phyloP scores from a whole-genome alignment of 2,329 filamentous ascomycete species.

The Aschersonia sp. region DNA sequence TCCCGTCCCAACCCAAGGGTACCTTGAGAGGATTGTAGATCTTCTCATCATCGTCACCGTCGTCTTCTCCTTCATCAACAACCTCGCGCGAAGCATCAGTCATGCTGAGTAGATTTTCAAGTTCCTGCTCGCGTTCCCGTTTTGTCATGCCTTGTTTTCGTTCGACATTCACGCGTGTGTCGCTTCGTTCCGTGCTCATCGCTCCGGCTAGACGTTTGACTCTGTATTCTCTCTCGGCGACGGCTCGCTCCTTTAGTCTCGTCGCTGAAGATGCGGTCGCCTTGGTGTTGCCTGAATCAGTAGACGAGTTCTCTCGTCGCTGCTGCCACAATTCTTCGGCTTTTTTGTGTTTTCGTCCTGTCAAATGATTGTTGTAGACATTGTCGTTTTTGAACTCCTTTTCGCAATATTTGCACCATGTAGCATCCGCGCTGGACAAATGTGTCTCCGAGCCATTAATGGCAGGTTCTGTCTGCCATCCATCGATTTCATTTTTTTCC shows the following conservation, averaged over 20 bases:
- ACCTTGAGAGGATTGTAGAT: slow-evolving; percentile 96
- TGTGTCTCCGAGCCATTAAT: slow-evolving; percentile 12
- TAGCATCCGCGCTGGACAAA: slow-evolving; percentile 39
- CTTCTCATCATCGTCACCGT: slow-evolving; percentile 64
- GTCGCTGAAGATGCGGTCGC: slow-evolving; percentile 22
- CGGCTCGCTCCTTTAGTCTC: slow-evolving; percentile 71
- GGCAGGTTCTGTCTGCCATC: slow-evolving; percentile 54
- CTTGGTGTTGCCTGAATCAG: slow-evolving; percentile 12
- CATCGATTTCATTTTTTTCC: slow-evolving; percentile 64
- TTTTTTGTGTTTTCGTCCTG: slow-evolving; percentile 71
- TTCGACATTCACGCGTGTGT: slow-evolving; percentile 90
- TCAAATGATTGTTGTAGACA: slow-evolving; percentile 80
- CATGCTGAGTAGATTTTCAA: slow-evolving; percentile 63
- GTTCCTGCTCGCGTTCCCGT: slow-evolving; percentile 82
- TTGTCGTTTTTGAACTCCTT: slow-evolving; percentile 95
- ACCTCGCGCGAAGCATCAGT: slow-evolving; percentile 16
- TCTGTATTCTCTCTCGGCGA: slow-evolving; percentile 79
- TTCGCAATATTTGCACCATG: slow-evolving; percentile 85
- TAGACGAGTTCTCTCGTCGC: slow-evolving; percentile 23
- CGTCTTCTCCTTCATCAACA: slow-evolving; percentile 45
- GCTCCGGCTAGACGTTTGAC: slow-evolving; percentile 65
- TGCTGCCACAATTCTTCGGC: slow-evolving; percentile 54
- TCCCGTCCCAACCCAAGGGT: slow-evolving; percentile 93
- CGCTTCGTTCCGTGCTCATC: slow-evolving; percentile 77
- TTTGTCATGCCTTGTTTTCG: slow-evolving; percentile 96